Percentiles rank a stretch among this genome's conserved stretches.
phyloP scores from a whole-genome alignment of 345 rosid species.

The Mallotus nudiflorus region DNA sequence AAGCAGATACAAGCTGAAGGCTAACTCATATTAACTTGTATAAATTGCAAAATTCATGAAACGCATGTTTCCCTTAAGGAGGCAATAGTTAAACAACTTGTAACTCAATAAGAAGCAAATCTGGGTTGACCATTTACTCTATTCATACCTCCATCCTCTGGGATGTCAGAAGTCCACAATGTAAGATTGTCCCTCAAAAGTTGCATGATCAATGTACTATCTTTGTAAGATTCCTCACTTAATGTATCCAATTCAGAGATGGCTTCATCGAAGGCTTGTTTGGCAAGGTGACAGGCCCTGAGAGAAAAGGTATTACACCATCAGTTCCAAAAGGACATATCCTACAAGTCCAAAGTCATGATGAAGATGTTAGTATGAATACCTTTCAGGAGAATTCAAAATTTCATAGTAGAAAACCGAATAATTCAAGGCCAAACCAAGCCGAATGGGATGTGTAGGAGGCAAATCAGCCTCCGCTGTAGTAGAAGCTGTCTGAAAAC shows the following conservation, averaged over 20 bases:
- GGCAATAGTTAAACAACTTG: no score
- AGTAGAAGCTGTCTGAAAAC: slow-evolving; percentile 53
- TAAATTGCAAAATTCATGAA: not conserved
- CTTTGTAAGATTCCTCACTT: slow-evolving; percentile 72
- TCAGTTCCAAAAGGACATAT: not conserved
- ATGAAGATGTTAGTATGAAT: slow-evolving; percentile 11
- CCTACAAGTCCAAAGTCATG: not conserved
- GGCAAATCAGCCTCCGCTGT: slow-evolving; percentile 60
- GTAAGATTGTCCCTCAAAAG: slow-evolving; percentile 75
- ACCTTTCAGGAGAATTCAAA: slow-evolving; percentile 79
- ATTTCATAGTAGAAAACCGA: slow-evolving; percentile 79
- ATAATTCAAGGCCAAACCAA: slow-evolving; percentile 77
- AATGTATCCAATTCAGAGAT: slow-evolving; percentile 68
- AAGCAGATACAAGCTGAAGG: not conserved
- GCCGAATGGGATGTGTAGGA: slow-evolving; percentile 70
- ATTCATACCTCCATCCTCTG: slow-evolving; percentile 60
- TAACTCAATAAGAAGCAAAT: not conserved
- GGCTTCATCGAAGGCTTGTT: slow-evolving; percentile 72
- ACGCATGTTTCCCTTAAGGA: not conserved
- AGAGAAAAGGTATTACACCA: not conserved
- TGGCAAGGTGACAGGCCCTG: slow-evolving; percentile 80
- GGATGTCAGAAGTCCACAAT: slow-evolving; percentile 72
- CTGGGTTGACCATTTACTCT: not conserved
- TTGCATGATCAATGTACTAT: slow-evolving; percentile 76
- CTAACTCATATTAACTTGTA: not conserved